These are phyloP conservation scores for Metschnikowia picachoensis DNA, from an alignment of 805 yeast species.

Conservation along the genomic window DNA sequence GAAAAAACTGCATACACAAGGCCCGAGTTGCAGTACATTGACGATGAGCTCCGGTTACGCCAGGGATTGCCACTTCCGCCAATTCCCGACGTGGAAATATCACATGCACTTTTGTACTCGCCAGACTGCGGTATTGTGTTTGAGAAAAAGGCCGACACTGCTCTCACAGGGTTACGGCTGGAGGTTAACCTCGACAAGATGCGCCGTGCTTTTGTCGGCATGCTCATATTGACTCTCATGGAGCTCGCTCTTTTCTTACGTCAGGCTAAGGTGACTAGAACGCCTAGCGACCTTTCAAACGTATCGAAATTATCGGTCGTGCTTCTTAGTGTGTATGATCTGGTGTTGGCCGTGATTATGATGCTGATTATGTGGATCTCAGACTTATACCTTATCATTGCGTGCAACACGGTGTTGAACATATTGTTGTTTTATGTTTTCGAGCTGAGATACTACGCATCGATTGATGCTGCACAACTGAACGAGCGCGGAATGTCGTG, in stretches of 20 bases:
- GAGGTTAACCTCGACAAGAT: conserved; percentile 42
- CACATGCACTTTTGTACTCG: conserved; percentile 64
- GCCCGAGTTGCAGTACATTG: conserved; percentile 57
- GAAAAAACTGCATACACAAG: conserved; percentile 53
- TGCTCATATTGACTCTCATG: conserved; percentile 38
- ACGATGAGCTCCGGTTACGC: conserved; percentile 68
- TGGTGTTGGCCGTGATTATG: conserved; percentile 59
- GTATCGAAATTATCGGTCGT: conserved; percentile 54
- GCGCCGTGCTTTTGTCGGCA: conserved; percentile 43
- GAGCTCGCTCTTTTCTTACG: conserved; percentile 58
- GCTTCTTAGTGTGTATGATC: conserved; percentile 69
- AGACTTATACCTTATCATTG: conserved; percentile 60
- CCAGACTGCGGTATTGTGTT: conserved; percentile 82
- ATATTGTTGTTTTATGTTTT: conserved; percentile 69
- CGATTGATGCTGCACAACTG: conserved; percentile 64
- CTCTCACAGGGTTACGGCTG: conserved; percentile 50
- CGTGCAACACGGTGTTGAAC: conserved; percentile 65
- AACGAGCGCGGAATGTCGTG: conserved; percentile 67
- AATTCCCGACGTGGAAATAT: conserved; percentile 54
- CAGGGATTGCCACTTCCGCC: conserved; percentile 69
- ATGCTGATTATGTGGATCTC: conserved; percentile 49
- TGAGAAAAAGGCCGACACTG: conserved; percentile 15
- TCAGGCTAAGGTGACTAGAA: conserved; percentile 68
- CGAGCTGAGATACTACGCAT: conserved; percentile 69
- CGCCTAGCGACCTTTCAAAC: conserved; percentile 77